Percentiles rank a stretch among this genome's conserved stretches.
Conservation (phyloP, 306 rosid species). For the Quercus berberidifolia region DNA sequence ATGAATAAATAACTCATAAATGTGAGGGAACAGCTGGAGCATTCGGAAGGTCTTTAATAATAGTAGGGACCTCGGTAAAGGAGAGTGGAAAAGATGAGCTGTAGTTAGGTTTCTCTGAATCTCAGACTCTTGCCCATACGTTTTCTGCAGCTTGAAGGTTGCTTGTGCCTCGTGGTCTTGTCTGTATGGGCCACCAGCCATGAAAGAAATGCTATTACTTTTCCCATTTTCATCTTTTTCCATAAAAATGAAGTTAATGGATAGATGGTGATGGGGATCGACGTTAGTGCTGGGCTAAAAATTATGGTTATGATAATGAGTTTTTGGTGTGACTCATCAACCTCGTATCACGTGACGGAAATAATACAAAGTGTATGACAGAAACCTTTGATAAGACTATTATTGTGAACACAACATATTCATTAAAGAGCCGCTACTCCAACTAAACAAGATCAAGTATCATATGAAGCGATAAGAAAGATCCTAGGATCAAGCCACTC, state of each 20-base stretch:
- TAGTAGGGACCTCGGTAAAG: not conserved
- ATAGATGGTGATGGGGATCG: too few relatives aligned
- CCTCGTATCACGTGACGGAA: accelerated
- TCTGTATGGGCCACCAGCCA: not conserved
- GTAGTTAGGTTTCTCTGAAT: slow-evolving; percentile 8
- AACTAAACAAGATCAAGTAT: too few relatives aligned
- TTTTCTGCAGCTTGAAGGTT: slow-evolving; percentile 13
- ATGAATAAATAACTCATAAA: not conserved
- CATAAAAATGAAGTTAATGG: too few relatives aligned
- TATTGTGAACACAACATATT: too few relatives aligned
- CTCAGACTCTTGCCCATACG: slow-evolving; percentile 18
- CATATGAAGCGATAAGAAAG: too few relatives aligned
- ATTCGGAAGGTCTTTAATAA: not conserved
- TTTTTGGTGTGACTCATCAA: too few relatives aligned
- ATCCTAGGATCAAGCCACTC: too few relatives aligned
- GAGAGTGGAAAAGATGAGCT: not conserved
- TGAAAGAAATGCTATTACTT: not conserved
- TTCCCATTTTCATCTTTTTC: too few relatives aligned
- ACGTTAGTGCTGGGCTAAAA: too few relatives aligned
- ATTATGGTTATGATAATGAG: too few relatives aligned
- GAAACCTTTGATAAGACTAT: too few relatives aligned
- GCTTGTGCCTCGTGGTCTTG: slow-evolving; percentile 9
- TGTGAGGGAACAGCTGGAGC: not conserved
- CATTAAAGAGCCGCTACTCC: accelerated
- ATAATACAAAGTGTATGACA: accelerated